Evolutionary conservation across 805 yeast species (phyloP), one percentile per base, ranked within the genome.

Genomic region (Candida parachauliodes): DNA sequence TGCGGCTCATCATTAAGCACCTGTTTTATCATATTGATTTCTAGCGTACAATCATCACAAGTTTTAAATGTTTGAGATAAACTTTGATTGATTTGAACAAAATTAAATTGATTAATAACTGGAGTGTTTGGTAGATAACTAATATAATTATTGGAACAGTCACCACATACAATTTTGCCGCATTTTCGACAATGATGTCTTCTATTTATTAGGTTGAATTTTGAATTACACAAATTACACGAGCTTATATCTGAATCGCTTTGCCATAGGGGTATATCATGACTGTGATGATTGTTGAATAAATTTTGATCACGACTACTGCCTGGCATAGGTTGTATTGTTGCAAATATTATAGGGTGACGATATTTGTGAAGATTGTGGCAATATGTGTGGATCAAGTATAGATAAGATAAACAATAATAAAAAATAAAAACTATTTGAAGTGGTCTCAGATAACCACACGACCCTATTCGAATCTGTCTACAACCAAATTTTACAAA

Each of bases 151-250:
- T 63, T 54, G 5, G 91, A 79, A 51, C 96, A 87, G 27, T 55
- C 50, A 21, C 78, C 81, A 58, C 96, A 87, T 12, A 82, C 85
- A 0, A 88, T 81, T 23, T 78, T 66, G 2, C 96, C 96, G 61
- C 96, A 87, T 42, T 67, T 70, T 36, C 93, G 69, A 57, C 96
- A 87, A 56, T 87, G 96, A 60, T 87, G 96, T 39, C 88, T 72
- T 40, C 96, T 70, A 53, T 67, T 74, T 56, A 83, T 79, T 40
- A 85, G 58, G 2, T 80, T 66, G 60, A 79, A 87, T 27, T 46
- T 38, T 1, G 54, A 43, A 21, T 54, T 51, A 55, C 96, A 87
- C 3, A 77, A 49, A 15, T 69, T 68, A 52, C 96, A 87, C 2
- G 50, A 51, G 0, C 45, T 16, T 1, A 63, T 81, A 1, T 63